phyloP scores from a whole-genome alignment of 371 early-diverging fungal genomes.

The Apophysomyces trapeziformis region DNA sequence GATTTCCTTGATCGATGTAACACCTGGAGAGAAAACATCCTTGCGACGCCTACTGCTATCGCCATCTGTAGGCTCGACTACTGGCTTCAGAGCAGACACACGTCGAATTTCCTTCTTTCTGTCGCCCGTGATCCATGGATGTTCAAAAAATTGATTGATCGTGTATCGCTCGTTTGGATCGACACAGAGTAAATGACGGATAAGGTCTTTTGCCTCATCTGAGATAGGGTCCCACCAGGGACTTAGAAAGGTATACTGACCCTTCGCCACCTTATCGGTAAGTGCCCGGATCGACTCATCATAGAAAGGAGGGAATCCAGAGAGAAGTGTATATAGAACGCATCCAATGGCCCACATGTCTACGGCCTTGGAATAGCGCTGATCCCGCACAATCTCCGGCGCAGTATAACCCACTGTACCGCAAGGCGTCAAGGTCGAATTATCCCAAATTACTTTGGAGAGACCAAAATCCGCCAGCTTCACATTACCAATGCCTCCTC shows the following conservation, averaged over 20 bases:
- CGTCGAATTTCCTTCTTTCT: neutral
- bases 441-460: slow-evolving; percentile 73
- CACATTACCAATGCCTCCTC: slow-evolving; percentile 69
- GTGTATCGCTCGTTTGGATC: slow-evolving; percentile 62
- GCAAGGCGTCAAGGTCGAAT: slow-evolving; percentile 74
- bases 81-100: neutral
- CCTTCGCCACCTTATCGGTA: slow-evolving; percentile 66
- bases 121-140: slow-evolving; percentile 75
- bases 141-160: slow-evolving; percentile 71
- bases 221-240: slow-evolving; percentile 83
- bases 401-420: slow-evolving; percentile 84
- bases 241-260: slow-evolving; percentile 65
- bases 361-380: slow-evolving; percentile 71
- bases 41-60: slow-evolving; percentile 11
- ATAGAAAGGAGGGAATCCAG: slow-evolving; percentile 82
- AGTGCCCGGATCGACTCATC: slow-evolving; percentile 66
- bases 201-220: slow-evolving; percentile 73
- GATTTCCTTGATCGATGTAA: slow-evolving; percentile 53
- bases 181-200: slow-evolving; percentile 60
- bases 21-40: slow-evolving; percentile 44
- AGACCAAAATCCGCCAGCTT: slow-evolving; percentile 77
- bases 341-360: slow-evolving; percentile 88
- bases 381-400: slow-evolving; percentile 74
- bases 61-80: neutral
- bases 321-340: slow-evolving; percentile 76